Percentiles rank a stretch among this genome's conserved stretches.
Conservation (phyloP, 768 basidiomycete genomes). For the Dacryopinax spathularia region DNA sequence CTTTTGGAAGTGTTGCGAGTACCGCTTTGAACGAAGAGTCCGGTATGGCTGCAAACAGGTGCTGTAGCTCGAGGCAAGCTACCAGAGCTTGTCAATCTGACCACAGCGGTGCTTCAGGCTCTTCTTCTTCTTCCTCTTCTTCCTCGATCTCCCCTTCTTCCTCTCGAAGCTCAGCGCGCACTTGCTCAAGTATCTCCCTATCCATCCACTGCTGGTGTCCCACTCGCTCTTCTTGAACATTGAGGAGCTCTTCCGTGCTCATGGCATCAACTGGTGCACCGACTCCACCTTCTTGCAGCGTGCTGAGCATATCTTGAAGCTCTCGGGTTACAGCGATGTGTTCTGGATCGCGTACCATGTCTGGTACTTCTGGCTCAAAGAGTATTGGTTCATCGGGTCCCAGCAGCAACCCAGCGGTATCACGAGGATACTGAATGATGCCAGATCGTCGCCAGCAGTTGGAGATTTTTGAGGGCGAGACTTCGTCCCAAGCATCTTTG, state of each 20-base stretch:
- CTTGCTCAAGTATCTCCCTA: not conserved
- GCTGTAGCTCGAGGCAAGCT: not conserved
- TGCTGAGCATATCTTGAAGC: not conserved
- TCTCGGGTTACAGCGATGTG: not conserved
- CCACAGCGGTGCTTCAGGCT: not conserved
- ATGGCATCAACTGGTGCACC: not conserved
- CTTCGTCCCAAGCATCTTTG: constrained; percentile 21
- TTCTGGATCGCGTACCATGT: not conserved
- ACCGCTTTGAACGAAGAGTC: not conserved
- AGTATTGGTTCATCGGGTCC: not conserved
- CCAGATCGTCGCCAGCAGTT: constrained; percentile 28
- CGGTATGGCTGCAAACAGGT: not conserved
- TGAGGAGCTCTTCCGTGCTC: not conserved
- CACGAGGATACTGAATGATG: constrained; percentile 11
- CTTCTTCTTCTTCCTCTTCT: not conserved
- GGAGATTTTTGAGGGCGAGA: constrained; percentile 22
- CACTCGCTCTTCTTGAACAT: not conserved
- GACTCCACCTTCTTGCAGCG: not conserved
- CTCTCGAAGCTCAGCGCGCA: not conserved
- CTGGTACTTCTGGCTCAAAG: not conserved
- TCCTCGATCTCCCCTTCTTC: not conserved
- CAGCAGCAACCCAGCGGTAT: not conserved
- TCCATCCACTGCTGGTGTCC: not conserved
- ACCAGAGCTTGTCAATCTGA: not conserved
- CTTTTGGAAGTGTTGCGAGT: not conserved